Percentiles rank a stretch among this genome's conserved stretches.
phyloP scores from a whole-genome alignment of 2,329 filamentous ascomycete genomes.

The Furcasterigmium sp. region DNA sequence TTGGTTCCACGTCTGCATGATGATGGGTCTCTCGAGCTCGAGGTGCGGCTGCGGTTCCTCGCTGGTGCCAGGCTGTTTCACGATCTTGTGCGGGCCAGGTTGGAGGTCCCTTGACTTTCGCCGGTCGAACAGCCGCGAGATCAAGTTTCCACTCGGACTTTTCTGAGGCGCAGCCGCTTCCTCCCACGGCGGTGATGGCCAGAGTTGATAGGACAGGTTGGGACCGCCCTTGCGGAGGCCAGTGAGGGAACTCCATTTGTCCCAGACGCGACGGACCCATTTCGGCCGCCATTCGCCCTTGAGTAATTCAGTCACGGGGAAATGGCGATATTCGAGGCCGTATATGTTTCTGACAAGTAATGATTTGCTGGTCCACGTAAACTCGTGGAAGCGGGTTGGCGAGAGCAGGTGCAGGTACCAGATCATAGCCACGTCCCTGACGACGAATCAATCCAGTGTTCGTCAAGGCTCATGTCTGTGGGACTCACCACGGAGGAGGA shows the following conservation, averaged over 20 bases:
- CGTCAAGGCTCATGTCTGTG: too few relatives aligned
- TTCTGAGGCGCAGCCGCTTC: not conserved
- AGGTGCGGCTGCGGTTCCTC: not conserved
- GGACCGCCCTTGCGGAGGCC: conserved; percentile 1
- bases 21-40: not conserved
- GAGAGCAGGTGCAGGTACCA: conserved; percentile 15
- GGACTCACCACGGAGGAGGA: conserved; percentile 11
- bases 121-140: not conserved
- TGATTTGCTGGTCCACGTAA: conserved; percentile 8
- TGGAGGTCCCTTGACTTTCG: not conserved
- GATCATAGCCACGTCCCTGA: conserved; percentile 14
- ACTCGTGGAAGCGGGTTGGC: conserved; percentile 9
- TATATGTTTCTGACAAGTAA: conserved; percentile 3
- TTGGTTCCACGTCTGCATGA: conserved; percentile 3
- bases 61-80: not conserved
- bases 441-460: too few relatives aligned
- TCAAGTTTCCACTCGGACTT: not conserved
- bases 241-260: conserved; percentile 2
- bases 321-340: conserved; percentile 13
- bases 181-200: conserved; percentile 8
- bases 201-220: conserved; percentile 8
- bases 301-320: conserved; percentile 6
- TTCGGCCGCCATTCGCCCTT: conserved; percentile 8
- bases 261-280: conserved; percentile 7
- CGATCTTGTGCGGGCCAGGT: not conserved